These are phyloP conservation scores for Aphanomyces stellatus DNA, from an alignment of 352 stramenopile species.

Conservation along the genomic window DNA sequence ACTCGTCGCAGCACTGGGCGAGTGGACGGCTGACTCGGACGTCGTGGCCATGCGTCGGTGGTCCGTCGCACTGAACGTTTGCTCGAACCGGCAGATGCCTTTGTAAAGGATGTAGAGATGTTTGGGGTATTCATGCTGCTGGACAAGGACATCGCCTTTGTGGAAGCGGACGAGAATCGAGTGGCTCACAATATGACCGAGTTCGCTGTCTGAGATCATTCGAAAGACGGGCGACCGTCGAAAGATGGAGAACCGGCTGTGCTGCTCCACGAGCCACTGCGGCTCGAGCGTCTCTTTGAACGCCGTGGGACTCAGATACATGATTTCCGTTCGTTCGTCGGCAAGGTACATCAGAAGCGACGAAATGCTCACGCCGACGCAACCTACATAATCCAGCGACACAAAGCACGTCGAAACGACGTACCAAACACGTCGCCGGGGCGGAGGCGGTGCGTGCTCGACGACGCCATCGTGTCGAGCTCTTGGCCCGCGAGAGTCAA, in stretches of 20 bases:
- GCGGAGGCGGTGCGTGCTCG: conserved; percentile 12
- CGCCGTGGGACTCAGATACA: conserved; percentile 3
- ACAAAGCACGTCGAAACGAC: neutral
- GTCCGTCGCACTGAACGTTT: neutral
- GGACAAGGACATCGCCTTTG: conserved; percentile 14
- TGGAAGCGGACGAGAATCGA: conserved; percentile 15
- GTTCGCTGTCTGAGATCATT: conserved; percentile 8
- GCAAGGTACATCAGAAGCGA: conserved; percentile 19
- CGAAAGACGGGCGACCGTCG: conserved; percentile 12
- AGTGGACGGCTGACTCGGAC: neutral
- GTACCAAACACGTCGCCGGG: conserved; percentile 12
- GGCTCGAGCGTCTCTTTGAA: conserved; percentile 14
- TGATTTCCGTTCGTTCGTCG: conserved; percentile 14
- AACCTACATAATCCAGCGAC: neutral
- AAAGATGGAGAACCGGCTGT: conserved; percentile 3
- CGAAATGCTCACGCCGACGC: conserved; percentile 9
- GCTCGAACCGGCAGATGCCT: conserved; percentile 19
- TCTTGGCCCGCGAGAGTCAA: conserved; percentile 8
- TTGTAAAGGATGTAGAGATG: conserved; percentile 18
- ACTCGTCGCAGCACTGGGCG: neutral
- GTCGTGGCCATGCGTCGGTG: neutral
- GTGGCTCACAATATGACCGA: conserved; percentile 17
- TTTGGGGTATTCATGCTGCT: neutral
- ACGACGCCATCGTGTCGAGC: neutral
- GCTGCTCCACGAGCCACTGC: conserved; percentile 18